Percentiles rank a stretch among this genome's conserved stretches.
Conservation (phyloP, 352 stramenopile genomes). For the Pythium sukuiense region DNA sequence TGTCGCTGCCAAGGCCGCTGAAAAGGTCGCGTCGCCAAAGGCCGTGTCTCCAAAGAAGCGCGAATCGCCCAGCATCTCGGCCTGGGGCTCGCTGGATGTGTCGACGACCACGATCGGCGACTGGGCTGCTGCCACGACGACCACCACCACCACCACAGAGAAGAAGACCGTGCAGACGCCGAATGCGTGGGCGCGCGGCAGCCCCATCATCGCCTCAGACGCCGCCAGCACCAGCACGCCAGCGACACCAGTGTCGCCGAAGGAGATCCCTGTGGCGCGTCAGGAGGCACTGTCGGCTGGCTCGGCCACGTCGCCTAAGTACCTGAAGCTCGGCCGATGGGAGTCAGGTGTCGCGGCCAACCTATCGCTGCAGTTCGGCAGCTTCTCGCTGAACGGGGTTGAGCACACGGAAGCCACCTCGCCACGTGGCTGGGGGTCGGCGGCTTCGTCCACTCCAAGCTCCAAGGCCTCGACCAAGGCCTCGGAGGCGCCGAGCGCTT, state of each 20-base stretch:
- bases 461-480: conserved; percentile 14
- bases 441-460: conserved; percentile 44
- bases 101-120: conserved; percentile 58
- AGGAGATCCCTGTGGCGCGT: conserved; percentile 57
- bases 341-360: conserved; percentile 65
- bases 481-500: conserved; percentile 52
- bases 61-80: conserved; percentile 51
- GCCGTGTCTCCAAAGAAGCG: conserved; percentile 32
- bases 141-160: conserved; percentile 39
- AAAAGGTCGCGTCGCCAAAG: conserved; percentile 29
- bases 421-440: conserved; percentile 58
- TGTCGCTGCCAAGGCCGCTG: conserved; percentile 18
- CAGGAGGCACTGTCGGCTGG: conserved; percentile 34
- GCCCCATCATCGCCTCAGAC: conserved; percentile 46
- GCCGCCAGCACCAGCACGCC: conserved; percentile 32
- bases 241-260: conserved; percentile 62
- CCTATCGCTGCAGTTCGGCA: conserved; percentile 85
- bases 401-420: conserved; percentile 60
- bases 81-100: conserved; percentile 72
- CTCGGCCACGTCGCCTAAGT: conserved; percentile 58
- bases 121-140: conserved; percentile 45
- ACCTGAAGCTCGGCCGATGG: conserved; percentile 87
- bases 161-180: conserved; percentile 52
- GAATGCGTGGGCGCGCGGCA: conserved; percentile 68
- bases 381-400: conserved; percentile 79